phyloP scores from a whole-genome alignment of 345 rosid species.

The Arabis alpina region DNA sequence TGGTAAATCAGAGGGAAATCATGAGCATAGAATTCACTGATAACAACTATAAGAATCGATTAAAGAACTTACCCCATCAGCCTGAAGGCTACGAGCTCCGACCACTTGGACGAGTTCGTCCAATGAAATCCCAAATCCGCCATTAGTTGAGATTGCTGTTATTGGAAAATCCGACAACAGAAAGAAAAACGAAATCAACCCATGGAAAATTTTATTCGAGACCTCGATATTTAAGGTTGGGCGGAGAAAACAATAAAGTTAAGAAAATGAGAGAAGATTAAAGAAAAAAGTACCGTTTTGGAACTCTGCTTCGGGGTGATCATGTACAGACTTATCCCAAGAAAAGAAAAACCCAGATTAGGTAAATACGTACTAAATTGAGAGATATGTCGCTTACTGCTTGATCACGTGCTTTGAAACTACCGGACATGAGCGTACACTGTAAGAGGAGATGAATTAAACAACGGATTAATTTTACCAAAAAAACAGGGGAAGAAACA shows the following conservation, averaged over 20 bases:
- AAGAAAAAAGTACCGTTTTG: no score
- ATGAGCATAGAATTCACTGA: neutral
- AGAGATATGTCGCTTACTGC: neutral
- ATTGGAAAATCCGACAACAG: neutral
- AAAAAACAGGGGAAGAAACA: neutral
- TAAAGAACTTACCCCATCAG: slow-evolving; percentile 55
- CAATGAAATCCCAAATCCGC: slow-evolving; percentile 57
- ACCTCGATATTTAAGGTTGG: no score
- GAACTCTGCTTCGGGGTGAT: neutral
- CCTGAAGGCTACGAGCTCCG: slow-evolving; percentile 54
- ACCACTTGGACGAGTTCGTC: slow-evolving; percentile 62
- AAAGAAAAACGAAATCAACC: neutral
- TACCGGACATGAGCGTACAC: neutral
- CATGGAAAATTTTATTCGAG: neutral
- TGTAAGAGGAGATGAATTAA: neutral
- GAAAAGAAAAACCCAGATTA: neutral
- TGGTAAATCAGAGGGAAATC: slow-evolving; percentile 8
- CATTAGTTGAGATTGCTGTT: slow-evolving; percentile 39
- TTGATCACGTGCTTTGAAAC: neutral
- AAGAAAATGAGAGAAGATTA: no score
- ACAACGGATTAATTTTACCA: no score
- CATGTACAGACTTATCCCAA: neutral
- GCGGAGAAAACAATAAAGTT: no score
- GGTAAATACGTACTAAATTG: neutral
- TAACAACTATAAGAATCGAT: neutral